phyloP scores from a whole-genome alignment of 2,329 filamentous ascomycete genomes.

The Boeremia lycopersici region DNA sequence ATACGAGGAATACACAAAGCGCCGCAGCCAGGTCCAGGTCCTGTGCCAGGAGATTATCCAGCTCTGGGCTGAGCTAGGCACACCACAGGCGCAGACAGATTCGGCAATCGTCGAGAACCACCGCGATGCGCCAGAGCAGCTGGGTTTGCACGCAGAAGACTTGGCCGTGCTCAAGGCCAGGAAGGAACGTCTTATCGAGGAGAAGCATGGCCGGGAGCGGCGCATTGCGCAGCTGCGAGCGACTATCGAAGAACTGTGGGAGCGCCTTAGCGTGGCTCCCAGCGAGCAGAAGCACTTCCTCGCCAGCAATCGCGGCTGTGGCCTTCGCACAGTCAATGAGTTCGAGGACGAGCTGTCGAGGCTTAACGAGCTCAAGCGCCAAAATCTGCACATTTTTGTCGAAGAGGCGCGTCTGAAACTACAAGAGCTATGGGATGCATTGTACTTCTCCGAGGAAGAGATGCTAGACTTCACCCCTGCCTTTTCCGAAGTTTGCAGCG shows the following conservation, averaged over 20 bases:
- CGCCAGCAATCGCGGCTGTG: slow-evolving; percentile 86
- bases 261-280: slow-evolving; percentile 82
- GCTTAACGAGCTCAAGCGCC: slow-evolving; percentile 89
- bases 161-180: slow-evolving; percentile 72
- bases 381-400: slow-evolving; percentile 94
- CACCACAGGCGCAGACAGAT: slow-evolving; percentile 91
- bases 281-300: slow-evolving; percentile 84
- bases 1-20: slow-evolving; percentile 93
- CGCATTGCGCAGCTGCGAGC: slow-evolving; percentile 74
- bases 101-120: slow-evolving; percentile 85
- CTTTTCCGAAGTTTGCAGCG: slow-evolving; percentile 96
- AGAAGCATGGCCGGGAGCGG: slow-evolving; percentile 85
- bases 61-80: slow-evolving; percentile 94
- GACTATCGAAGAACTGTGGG: slow-evolving; percentile 87
- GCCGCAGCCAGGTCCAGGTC: slow-evolving; percentile 75
- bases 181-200: slow-evolving; percentile 82
- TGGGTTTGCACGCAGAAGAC: slow-evolving; percentile 90
- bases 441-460: slow-evolving; percentile 97
- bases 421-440: slow-evolving; percentile 90
- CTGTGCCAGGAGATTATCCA: slow-evolving; percentile 86
- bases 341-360: slow-evolving; percentile 88
- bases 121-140: slow-evolving; percentile 87
- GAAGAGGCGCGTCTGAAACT: slow-evolving; percentile 90
- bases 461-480: slow-evolving; percentile 98
- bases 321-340: slow-evolving; percentile 90